Evolutionary conservation across 345 rosid species (phyloP), one percentile per base, ranked within the genome.

Genomic region (Eucalyptus erythrocorys): DNA sequence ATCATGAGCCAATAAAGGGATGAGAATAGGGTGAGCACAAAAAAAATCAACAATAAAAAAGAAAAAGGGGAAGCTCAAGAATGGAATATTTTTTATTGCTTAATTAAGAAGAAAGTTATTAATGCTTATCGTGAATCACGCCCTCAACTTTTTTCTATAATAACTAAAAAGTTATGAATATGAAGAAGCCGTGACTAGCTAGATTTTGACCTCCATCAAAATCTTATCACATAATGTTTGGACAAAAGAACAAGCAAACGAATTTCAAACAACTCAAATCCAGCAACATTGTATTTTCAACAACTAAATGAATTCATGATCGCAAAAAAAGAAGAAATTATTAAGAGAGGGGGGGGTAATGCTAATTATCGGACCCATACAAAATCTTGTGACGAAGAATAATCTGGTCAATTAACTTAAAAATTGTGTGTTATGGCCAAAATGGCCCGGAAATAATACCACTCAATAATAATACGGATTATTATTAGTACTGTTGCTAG

Each of bases 401-500:
- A 51, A 19, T 51, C 55, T 7, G 2, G 8, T 51, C 26, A 21
- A 51, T 51, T 51, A 51, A 51, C 1, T 51, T 51, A 0, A 19
- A 51, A 51, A 19, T 1, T 21, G 57, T 19, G 57, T 51, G 26
- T 51, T 19, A 3, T 51, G 57, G 57, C 2, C 57, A 51, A 7
- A 51, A 51, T 51, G 24, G 55, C 24, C 3, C 1, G 8, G 22
- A 7, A 19, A 51, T 51, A 51, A 51, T 51, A 51, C 57, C 10
- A 0, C 57, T 27, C n/a, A 27, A 27, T 12, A 12, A 27, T 59
- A 26, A 27, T 59, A 27, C 1, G 0, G 32, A 59, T 27, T 12
- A 59, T 27, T 5, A 4, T 27, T 27, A 61, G 34, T 13, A 27
- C 9, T 3, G 0, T 27, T 0, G 2, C 32, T 61, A 6, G 32